Base-by-base conservation (phyloP, 1,284 basidiomycete genomes). In the Ceratobasidium sp. region DNA sequence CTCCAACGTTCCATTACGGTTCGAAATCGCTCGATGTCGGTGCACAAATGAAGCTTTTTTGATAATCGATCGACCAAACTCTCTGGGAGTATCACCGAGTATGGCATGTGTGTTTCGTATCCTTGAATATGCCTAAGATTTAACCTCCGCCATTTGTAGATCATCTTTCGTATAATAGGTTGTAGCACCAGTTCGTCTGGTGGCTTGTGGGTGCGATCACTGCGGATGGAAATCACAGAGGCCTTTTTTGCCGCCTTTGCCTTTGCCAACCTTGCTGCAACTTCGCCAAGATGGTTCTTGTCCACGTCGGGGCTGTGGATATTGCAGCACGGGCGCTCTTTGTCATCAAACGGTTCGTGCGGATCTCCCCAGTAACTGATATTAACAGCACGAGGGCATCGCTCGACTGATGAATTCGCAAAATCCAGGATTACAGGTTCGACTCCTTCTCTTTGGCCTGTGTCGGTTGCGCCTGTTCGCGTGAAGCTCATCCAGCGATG, bases 321-420 rank as follows among this genome's bases (percentile, higher is more conserved):
- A n/a, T 55, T 55, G 54, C 54, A 55, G 54, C 54, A 55, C 11
- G n/a, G 43, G 43, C n/a, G 47, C n/a, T 50, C n/a, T 11, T 16
- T 28, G 32, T 9, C 7, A 28, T n/a, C 54, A 7, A 28, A n/a
- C 30, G 5, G 11, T 28, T 11, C 26, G 11, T 13, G 16, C 28
- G n/a, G 9, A 16, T 55, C 26, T n/a, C 54, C 54, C 54, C 54
- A 55, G 28, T 55, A 35, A 9, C n/a, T 16, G 8, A 9, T 1
- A 28, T 55, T 55, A 7, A 55, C 54, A 7, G 13, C 30, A 28
- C 30, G n/a, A 13, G 54, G 54, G 30, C 54, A 55, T 30, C 11
- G 30, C n/a, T 26, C 54, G 7, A 13, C 54, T 11, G 54, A 28
- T 28, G 54, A 21, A 30, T 55, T 55, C 32, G 54, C 54, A n/a